Evolutionary conservation across 352 stramenopile genomes (phyloP), one percentile per base, ranked within the genome.

Genomic region (Globisporangium paroecandrum): DNA sequence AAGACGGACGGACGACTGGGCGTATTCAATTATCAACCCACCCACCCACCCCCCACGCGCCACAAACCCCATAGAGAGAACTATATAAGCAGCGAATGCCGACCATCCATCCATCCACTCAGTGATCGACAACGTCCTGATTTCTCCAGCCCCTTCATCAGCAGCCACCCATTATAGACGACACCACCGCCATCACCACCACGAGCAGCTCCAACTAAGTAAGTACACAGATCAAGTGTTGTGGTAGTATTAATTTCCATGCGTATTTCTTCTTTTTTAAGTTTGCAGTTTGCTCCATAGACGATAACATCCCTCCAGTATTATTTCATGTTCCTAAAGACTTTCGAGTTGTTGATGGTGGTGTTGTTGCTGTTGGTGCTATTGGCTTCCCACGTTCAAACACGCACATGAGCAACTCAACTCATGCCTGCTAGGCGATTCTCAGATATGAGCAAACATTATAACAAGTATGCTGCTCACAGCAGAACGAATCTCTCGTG

Each of bases 11-110:
- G 20, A 25, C 51, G 25, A 9, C 47, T 15, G 43, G 38, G 25
- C 63, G 13, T 59, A 29, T 60, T 65, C 51, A 55, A 65, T 65
- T 65, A 65, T 65, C 43, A 65, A 49, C n/a, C 60, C 25, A 27
- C 25, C 25, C 25, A n/a, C 20, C 15, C 57, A 18, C 32, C 27
- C 25, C 34, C 54, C 41, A 27, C 47, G 32, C 41, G 24, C 7
- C 56, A 29, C 5, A 46, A 46, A 46, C 41, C 20, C 58, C 27
- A 56, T 32, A 65, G 34, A 65, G 27, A 49, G 56, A 62, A 27
- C 56, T 38, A 27, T 49, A 62, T 62, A 51, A 61, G 49, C 58
- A 43, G 58, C 65, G 56, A 25, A 36, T 49, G 51, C 43, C 18
- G 43, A 51, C 27, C 24, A 41, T 22, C 22, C 3, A 38, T 25